Base-by-base conservation (phyloP, 192 early-diverging fungal genomes). In the Coemansia sp. region DNA sequence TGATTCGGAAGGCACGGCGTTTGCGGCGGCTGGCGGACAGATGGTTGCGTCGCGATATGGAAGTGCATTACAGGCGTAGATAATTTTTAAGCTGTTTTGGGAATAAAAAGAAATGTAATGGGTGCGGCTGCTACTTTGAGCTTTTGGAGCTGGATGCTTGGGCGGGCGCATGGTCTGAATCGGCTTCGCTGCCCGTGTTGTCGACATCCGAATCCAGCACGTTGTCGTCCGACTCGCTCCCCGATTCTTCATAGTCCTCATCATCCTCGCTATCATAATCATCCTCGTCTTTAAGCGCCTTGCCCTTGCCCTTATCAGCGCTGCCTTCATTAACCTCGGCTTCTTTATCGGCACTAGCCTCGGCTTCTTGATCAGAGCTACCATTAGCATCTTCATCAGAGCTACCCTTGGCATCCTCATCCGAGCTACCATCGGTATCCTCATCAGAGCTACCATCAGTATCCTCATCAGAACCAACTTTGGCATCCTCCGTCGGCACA, bases 41-140 rank as follows among this genome's bases (percentile, higher is more conserved):
- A 80, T 80, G 77, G 65, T 80, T 1, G 77, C 77, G 9, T 64
- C 68, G 16, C 60, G 68, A 10, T 80, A 80, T 35, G 68, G 48
- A 37, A 71, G 65, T 31, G 72, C 77, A 3, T 52, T 80, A 17
- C 77, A 80, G 14, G 77, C 72, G 3, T 80, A 62, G 50, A 43
- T 11, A 27, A 10, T 55, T 22, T 14, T 58, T 57, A 37, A 37
- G 3, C 8, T 19, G 10, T 59, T 38, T 59, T 8, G 19, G 11
- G 19, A 19, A 17, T n/a, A 64, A 19, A 62, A 59, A 54, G 17
- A 14, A 4, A 25, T 17, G 35, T 69, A 45, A 23, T 43, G 27
- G 45, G 19, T 59, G 49, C 6, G 5, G 6, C 12, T 43, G n/a
- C 59, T 66, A 39, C 12, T 51, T 55, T 29, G 50, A 53, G 23